Conservation (phyloP, 164 flowering plant genomes). For the Kingdonia uniflora region DNA sequence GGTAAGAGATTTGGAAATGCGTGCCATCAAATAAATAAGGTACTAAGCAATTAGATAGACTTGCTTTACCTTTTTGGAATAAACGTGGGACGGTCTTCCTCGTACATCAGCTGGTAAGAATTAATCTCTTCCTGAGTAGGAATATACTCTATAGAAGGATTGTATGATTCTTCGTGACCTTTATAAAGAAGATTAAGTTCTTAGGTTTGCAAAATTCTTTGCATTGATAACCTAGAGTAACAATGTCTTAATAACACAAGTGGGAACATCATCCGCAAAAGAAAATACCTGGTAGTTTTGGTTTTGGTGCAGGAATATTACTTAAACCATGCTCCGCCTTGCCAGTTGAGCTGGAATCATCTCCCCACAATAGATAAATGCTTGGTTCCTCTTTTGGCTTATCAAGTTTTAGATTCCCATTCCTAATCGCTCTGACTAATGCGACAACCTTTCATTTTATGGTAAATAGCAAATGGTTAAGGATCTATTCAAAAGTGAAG, state of each 20-base stretch:
- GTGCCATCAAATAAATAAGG: not conserved
- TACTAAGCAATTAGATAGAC: not conserved
- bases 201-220: too few relatives aligned
- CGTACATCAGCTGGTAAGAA: slow-evolving; percentile 74
- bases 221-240: too few relatives aligned
- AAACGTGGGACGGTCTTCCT: slow-evolving; percentile 93
- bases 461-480: slow-evolving; percentile 5
- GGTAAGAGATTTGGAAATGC: not conserved
- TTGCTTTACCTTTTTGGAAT: slow-evolving; percentile 62
- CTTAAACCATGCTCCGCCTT: slow-evolving; percentile 41
- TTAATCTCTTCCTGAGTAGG: slow-evolving; percentile 91
- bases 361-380: slow-evolving; percentile 65
- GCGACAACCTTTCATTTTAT: slow-evolving; percentile 43
- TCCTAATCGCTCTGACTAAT: slow-evolving; percentile 56
- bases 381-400: slow-evolving; percentile 61
- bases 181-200: slow-evolving; percentile 7
- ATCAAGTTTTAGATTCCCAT: slow-evolving; percentile 69
- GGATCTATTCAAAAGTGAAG: not conserved
- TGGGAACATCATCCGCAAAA: not conserved
- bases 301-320: slow-evolving; percentile 83
- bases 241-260: not conserved
- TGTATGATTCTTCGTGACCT: slow-evolving; percentile 95
- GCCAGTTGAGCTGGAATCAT: slow-evolving; percentile 54
- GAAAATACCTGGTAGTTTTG: slow-evolving; percentile 65
- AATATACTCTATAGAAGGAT: slow-evolving; percentile 85